Conservation (phyloP, 2,329 filamentous ascomycete genomes). For the Daldinia eschscholtzii region DNA sequence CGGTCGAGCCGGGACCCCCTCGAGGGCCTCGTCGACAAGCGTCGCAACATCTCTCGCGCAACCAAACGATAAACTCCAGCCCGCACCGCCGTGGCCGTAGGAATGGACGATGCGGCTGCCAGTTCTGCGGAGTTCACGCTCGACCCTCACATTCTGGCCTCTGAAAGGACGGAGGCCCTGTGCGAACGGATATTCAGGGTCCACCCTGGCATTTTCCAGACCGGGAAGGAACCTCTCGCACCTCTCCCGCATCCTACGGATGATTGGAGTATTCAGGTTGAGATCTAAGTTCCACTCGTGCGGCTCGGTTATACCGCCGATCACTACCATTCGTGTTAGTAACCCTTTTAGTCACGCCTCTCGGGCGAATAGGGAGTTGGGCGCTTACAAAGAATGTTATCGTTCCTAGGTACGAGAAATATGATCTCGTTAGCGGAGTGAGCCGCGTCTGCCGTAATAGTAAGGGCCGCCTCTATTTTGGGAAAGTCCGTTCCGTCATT, state of each 20-base stretch:
- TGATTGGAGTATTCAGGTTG: conserved; percentile 55
- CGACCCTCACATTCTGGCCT: conserved; percentile 57
- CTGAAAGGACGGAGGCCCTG: conserved; percentile 60
- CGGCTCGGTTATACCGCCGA: conserved; percentile 57
- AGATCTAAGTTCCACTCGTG: conserved; percentile 56
- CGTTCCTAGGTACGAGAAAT: conserved; percentile 60
- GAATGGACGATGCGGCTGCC: conserved; percentile 58
- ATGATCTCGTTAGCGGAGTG: conserved; percentile 56
- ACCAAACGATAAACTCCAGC: conserved; percentile 59
- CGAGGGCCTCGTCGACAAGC: conserved; percentile 55
- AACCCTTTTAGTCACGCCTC: background rate
- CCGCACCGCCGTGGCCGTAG: conserved; percentile 61
- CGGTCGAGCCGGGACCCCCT: conserved; percentile 47
- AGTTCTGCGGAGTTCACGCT: conserved; percentile 55
- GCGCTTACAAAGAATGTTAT: conserved; percentile 55
- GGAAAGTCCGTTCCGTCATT: conserved; percentile 60
- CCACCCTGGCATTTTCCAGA: conserved; percentile 57
- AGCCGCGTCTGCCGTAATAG: conserved; percentile 56
- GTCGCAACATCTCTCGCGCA: conserved; percentile 55
- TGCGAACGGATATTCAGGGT: conserved; percentile 58
- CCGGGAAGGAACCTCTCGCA: conserved; percentile 59
- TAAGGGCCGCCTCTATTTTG: conserved; percentile 57
- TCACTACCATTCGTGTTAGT: conserved; percentile 42
- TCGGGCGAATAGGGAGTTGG: background rate
- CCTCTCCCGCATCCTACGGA: conserved; percentile 58